phyloP scores from a whole-genome alignment of 306 rosid species.

The Fragaria ananassa region DNA sequence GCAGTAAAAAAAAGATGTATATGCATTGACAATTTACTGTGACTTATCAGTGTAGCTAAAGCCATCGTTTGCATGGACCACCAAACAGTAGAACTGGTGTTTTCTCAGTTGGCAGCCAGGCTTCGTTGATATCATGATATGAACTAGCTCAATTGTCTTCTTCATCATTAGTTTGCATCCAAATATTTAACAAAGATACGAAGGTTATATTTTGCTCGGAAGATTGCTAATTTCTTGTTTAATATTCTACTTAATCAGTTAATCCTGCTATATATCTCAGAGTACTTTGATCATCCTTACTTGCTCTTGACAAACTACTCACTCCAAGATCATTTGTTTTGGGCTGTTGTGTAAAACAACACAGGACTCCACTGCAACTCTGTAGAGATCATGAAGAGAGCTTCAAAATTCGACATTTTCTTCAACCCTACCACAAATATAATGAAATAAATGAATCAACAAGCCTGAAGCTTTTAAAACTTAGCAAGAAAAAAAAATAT shows the following conservation, averaged over 20 bases:
- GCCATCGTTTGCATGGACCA: neutral
- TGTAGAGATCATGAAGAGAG: neutral
- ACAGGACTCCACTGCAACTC: neutral
- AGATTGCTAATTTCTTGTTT: neutral
- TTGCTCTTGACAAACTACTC: neutral
- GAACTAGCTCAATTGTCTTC: neutral
- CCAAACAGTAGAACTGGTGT: neutral
- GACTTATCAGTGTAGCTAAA: neutral
- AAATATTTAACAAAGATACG: too few species aligned
- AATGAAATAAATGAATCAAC: neutral
- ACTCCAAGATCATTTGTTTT: neutral
- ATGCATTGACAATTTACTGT: neutral
- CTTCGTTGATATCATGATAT: neutral
- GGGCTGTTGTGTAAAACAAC: neutral
- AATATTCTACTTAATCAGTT: neutral
- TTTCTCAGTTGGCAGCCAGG: neutral
- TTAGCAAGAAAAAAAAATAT: too few species aligned
- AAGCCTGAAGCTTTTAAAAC: neutral
- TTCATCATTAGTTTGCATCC: neutral
- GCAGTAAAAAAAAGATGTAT: neutral
- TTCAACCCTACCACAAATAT: neutral
- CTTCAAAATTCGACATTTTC: neutral
- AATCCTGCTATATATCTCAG: neutral
- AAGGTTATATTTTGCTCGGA: neutral
- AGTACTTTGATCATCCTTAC: neutral